A percentile compares a stretch with the other conserved stretches of the same genome.
Evolutionary conservation across 345 rosid genomes (phyloP).

Genomic region (Eucalyptus curtisii): DNA sequence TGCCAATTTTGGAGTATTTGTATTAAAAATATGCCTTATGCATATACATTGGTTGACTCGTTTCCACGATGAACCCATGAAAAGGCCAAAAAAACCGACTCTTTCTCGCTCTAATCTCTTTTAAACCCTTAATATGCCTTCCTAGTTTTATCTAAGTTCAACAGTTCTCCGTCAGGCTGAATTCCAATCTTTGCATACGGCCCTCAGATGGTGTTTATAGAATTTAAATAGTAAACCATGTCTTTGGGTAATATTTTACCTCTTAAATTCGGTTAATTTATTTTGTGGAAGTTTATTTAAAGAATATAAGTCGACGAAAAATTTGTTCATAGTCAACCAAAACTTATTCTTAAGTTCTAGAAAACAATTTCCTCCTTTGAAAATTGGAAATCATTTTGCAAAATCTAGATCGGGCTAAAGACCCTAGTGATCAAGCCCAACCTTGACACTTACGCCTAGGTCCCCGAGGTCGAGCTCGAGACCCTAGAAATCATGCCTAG

Average conservation of each 20-base stretch:
- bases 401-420: neutral
- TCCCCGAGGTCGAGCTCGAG: neutral
- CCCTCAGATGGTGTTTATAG: neutral
- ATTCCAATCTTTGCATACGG: neutral
- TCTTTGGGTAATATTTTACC: neutral
- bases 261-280: neutral
- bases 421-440: accelerated
- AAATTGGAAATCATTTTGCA: neutral
- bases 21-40: neutral
- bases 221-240: neutral
- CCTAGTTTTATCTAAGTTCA: neutral
- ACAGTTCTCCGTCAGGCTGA: neutral
- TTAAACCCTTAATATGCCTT: neutral
- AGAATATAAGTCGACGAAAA: neutral
- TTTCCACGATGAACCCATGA: neutral
- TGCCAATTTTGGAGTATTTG: neutral
- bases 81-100: neutral
- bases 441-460: neutral
- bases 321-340: neutral
- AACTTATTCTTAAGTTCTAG: neutral
- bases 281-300: neutral
- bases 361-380: neutral
- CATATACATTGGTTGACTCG: neutral
- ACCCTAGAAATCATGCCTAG: neutral
- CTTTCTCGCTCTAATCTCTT: neutral